These are phyloP conservation scores for Candida neerlandica DNA, from an alignment of 1,139 yeast genomes.

Conservation along the genomic window DNA sequence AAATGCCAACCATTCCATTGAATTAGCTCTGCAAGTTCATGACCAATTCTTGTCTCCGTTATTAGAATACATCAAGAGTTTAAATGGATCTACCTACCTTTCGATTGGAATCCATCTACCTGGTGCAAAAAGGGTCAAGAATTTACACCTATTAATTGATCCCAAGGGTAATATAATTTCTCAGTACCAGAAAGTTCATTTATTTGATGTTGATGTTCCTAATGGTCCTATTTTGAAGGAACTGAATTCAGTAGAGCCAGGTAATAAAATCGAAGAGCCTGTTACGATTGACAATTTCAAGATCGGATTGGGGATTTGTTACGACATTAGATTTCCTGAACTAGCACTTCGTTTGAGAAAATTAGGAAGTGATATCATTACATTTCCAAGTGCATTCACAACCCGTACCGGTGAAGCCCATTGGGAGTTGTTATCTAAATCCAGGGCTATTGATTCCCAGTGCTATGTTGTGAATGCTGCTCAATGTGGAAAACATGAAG, in stretches of 20 bases:
- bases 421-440: conserved; percentile 78
- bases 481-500: conserved; percentile 77
- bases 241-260: conserved; percentile 82
- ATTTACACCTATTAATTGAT: conserved; percentile 72
- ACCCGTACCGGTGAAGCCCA: conserved; percentile 89
- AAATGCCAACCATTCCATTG: conserved; percentile 64
- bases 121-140: conserved; percentile 52
- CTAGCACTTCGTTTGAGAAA: conserved; percentile 64
- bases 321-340: conserved; percentile 90
- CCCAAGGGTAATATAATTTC: conserved; percentile 63
- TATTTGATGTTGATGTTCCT: conserved; percentile 84
- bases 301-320: conserved; percentile 78
- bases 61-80: conserved; percentile 42
- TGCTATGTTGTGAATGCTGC: conserved; percentile 90
- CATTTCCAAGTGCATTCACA: conserved; percentile 92
- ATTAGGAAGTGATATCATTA: conserved; percentile 74
- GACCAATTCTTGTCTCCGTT: conserved; percentile 56
- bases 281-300: conserved; percentile 51
- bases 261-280: conserved; percentile 56
- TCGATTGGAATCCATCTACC: conserved; percentile 87
- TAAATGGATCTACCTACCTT: conserved; percentile 29
- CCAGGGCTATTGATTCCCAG: conserved; percentile 89
- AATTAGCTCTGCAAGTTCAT: conserved; percentile 55
- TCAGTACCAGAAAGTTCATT: conserved; percentile 80
- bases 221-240: conserved; percentile 76